Conservation (phyloP, 2,329 filamentous ascomycete species). For the Pseudopithomyces maydicus region DNA sequence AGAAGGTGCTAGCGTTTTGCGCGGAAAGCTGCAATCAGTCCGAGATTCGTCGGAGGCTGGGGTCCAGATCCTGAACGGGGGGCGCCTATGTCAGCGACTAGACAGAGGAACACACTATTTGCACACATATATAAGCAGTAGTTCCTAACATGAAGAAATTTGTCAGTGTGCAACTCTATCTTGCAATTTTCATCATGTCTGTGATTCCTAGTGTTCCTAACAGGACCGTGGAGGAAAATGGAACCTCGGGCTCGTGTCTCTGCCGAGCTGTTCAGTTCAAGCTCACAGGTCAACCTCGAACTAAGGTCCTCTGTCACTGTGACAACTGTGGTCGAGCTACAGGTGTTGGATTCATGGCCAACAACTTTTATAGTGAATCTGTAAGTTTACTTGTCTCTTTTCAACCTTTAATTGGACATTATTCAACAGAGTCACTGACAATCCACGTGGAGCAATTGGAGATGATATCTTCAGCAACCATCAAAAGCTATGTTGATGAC, state of each 20-base stretch:
- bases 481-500: neutral
- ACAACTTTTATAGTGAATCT: neutral
- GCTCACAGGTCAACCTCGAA: neutral
- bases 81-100: too few relatives aligned
- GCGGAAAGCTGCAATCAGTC: too few relatives aligned
- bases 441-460: neutral
- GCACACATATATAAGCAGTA: too few relatives aligned
- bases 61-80: too few relatives aligned
- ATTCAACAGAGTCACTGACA: neutral
- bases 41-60: too few relatives aligned
- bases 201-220: neutral
- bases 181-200: neutral
- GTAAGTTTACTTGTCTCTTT: neutral
- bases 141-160: too few relatives aligned
- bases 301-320: constrained; percentile 6
- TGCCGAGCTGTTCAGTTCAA: neutral
- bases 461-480: neutral
- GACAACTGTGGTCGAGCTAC: neutral
- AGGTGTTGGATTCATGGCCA: constrained; percentile 2
- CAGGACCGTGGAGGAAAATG: neutral
- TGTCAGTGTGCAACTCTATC: too few relatives aligned
- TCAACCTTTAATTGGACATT: neutral
- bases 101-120: too few relatives aligned
- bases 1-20: too few relatives aligned
- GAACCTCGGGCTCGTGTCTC: constrained; percentile 1